Evolutionary conservation across 345 rosid species (phyloP).

Genomic region (Brassica carinata): DNA sequence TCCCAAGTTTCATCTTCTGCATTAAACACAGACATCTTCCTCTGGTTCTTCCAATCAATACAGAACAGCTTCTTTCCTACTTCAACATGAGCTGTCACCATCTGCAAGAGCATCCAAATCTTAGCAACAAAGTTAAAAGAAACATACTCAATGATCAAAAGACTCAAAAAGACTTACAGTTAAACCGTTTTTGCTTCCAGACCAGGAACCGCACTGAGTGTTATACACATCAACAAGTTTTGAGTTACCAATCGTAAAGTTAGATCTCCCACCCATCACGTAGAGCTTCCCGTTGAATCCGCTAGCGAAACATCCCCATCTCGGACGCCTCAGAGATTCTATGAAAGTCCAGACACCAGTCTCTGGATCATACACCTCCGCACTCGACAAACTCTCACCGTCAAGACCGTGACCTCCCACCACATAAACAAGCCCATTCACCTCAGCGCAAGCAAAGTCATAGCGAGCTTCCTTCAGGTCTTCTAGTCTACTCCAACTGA

Average conservation of each 20-base stretch:
- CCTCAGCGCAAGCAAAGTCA: conserved; percentile 86
- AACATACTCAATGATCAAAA: conserved; percentile 5
- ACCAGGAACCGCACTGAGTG: conserved; percentile 63
- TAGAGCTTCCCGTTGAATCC: conserved; percentile 79
- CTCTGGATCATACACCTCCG: conserved; percentile 74
- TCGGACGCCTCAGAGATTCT: conserved; percentile 75
- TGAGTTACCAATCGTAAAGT: conserved; percentile 87
- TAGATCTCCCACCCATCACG: conserved; percentile 96
- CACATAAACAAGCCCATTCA: conserved; percentile 75
- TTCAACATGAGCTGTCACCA: conserved; percentile 94
- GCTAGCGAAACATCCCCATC: conserved; percentile 87
- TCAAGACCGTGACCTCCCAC: conserved; percentile 80
- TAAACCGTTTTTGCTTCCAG: conserved; percentile 79
- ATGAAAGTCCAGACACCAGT: conserved; percentile 60
- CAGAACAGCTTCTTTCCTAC: conserved; percentile 78
- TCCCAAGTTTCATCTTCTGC: conserved; percentile 71
- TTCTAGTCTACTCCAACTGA: conserved; percentile 83
- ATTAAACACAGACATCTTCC: conserved; percentile 73
- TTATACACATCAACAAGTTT: conserved; percentile 72
- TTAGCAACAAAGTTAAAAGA: too few species aligned
- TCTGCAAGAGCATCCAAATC: conserved; percentile 27
- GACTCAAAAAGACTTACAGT: conserved; percentile 40
- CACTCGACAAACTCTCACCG: conserved; percentile 71
- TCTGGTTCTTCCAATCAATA: conserved; percentile 86
- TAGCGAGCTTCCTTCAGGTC: conserved; percentile 74